Evolutionary conservation across 495 filamentous ascomycete genomes (phyloP), one percentile per base, ranked within the genome.

Genomic region (Xylaria longipes): DNA sequence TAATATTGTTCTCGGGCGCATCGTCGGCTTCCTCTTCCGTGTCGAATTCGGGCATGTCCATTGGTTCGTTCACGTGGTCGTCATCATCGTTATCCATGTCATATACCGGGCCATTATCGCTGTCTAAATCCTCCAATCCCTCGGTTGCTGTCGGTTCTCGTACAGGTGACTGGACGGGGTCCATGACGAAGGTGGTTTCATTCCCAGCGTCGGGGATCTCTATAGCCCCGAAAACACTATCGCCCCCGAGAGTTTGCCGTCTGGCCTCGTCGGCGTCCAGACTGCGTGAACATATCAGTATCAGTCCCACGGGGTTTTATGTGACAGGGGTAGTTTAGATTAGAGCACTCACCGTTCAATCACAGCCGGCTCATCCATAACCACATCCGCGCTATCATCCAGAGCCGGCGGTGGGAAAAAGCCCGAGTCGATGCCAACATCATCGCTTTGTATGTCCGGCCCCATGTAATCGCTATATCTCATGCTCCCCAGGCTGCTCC

Each of bases 401-500:
- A 84, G 57, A 8, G 78, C 75, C 20, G 77, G 69, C 48, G 77
- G 66, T 45, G 82, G 82, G 31, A 86, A 84, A 72, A 84, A 83
- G 0, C 81, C 81, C 3, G 82, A 80, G 43, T 89, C 88, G 11
- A 84, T 83, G 2, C 82, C 88, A 20, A 82, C 80, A 37, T 89
- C 87, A 20, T 80, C 91, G 3, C 75, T 73, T 6, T 65, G 72
- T 56, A 79, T 71, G 15, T 76, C 77, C 6, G 77, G 77, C 20
- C 77, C 77, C 79, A 86, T 90, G 76, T 80, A 84, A 76, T 93
- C 92, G 76, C 91, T 94, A 75, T 91, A 82, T 56, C 89, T 80
- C 58, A 83, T 80, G 65, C 83, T 88, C 12, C 84, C 86, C 71
- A 85, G 84, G 72, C 88, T 89, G 72, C 87, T 86, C 78, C 86